A percentile compares a stretch with the other conserved stretches of the same genome.
Evolutionary conservation across 164 flowering plant genomes (phyloP).

Genomic region (Sedum album): DNA sequence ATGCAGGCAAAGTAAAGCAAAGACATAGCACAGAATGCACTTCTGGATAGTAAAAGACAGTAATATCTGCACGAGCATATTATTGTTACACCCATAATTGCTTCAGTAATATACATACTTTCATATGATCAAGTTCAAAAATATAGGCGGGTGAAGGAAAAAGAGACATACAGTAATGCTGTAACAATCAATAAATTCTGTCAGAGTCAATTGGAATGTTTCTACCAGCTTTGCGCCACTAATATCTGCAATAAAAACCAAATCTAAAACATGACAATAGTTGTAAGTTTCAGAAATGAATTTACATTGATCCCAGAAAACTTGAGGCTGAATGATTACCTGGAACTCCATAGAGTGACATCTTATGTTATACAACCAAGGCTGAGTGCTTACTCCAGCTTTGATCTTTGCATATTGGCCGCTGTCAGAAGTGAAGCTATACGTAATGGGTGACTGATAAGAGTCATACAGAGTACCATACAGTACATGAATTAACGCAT

Average conservation of each 20-base stretch:
- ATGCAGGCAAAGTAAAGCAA: constrained; percentile 52
- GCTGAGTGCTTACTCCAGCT: no score
- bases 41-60: constrained; percentile 17
- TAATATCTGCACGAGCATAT: neutral
- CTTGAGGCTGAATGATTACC: neutral
- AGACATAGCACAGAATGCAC: constrained; percentile 34
- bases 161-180: neutral
- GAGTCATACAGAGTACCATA: no score
- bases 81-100: no score
- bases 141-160: neutral
- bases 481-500: neutral
- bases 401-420: no score
- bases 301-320: neutral
- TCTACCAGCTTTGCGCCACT: neutral
- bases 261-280: neutral
- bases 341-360: neutral
- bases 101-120: neutral
- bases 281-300: neutral
- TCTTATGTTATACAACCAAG: no score
- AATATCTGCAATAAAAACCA: neutral
- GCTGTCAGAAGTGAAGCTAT: no score
- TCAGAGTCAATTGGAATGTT: neutral
- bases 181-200: neutral
- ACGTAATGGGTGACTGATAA: no score
- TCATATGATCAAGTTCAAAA: neutral